phyloP scores from a whole-genome alignment of 768 basidiomycete species.

The Dioszegia aurantiaca region DNA sequence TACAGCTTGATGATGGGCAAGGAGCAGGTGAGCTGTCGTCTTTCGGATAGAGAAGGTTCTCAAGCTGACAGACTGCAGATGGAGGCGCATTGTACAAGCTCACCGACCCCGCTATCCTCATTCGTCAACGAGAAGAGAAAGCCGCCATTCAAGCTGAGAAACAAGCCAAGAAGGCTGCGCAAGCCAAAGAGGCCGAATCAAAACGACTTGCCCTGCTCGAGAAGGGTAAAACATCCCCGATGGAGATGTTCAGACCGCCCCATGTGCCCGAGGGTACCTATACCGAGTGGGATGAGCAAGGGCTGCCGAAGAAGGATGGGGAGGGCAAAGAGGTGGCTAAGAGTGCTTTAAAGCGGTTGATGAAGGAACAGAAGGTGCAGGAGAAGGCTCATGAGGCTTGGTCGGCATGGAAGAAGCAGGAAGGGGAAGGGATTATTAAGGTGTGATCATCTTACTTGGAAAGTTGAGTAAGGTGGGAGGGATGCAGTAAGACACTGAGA shows the following conservation, averaged over 20 bases:
- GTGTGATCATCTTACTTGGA: neutral
- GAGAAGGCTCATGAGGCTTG: conserved; percentile 77
- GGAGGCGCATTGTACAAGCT: conserved; percentile 94
- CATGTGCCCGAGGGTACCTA: conserved; percentile 71
- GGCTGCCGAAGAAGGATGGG: conserved; percentile 78
- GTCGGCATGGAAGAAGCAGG: conserved; percentile 44
- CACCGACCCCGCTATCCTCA: conserved; percentile 74
- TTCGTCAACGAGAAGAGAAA: conserved; percentile 85
- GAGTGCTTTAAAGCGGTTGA: conserved; percentile 69
- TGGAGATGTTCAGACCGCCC: conserved; percentile 79
- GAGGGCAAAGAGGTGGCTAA: conserved; percentile 84
- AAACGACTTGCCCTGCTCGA: conserved; percentile 68
- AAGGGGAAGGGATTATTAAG: neutral
- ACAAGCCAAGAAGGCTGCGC: conserved; percentile 71
- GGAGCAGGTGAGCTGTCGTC: conserved; percentile 55
- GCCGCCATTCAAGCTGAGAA: conserved; percentile 70
- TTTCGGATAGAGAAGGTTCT: neutral
- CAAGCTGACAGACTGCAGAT: conserved; percentile 58
- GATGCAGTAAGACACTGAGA: too few species aligned
- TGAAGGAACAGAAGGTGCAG: conserved; percentile 71
- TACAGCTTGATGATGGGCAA: conserved; percentile 95
- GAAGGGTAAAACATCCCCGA: conserved; percentile 71
- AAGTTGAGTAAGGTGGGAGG: too few species aligned
- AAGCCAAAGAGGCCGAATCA: conserved; percentile 56
- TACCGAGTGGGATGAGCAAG: conserved; percentile 76